Evolutionary conservation across 2,329 filamentous ascomycete genomes (phyloP), one percentile per base, ranked within the genome.

Genomic region (Clonostachys sp.): DNA sequence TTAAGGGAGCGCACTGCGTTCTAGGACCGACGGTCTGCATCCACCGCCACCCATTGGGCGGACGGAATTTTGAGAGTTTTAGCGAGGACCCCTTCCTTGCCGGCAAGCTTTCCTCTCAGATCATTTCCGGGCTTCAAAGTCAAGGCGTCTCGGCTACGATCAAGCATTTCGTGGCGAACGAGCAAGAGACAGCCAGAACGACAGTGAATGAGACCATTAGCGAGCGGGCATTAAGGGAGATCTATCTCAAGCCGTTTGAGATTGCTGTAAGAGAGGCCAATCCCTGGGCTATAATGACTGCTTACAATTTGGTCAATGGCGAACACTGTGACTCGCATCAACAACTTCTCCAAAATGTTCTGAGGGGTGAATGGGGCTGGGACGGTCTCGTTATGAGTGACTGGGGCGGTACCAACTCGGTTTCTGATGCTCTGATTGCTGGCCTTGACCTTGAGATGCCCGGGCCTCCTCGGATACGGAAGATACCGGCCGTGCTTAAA

Each of bases 1-100:
- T 54, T 45, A 91, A 91, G 65, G 85, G 84, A 45, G 77, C 86
- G 8, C 84, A 89, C 55, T 77, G 88, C 13, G 80, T 86, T 53
- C 73, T 91, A 10, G 87, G 85, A 3, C 87, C 87, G 1, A 78
- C 74, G 0, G 70, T 76, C 36, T 76, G 68, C 54, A 74, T 75
- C 38, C 71, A 74, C 39, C 66, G 73, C 5, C 70, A 68, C 10
- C 73, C 73, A 0, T 61, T 76, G 0, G 72, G 72, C 8, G 73
- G 73, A 5, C 66, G 73, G 33, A 71, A 71, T 39, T 75, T 75
- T 49, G 73, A 76, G 51, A 69, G 64, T 42, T 71, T 74, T 47
- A 69, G 66, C 33, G 71, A 77, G 51, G 73, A 77, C 48, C 73
- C 72, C 6, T 62, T 71, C 34, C 61, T 76, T 5, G 62, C 71